Evolutionary conservation across 202 grass and related monocot genomes (phyloP).

Genomic region (Saccharum hybrid): DNA sequence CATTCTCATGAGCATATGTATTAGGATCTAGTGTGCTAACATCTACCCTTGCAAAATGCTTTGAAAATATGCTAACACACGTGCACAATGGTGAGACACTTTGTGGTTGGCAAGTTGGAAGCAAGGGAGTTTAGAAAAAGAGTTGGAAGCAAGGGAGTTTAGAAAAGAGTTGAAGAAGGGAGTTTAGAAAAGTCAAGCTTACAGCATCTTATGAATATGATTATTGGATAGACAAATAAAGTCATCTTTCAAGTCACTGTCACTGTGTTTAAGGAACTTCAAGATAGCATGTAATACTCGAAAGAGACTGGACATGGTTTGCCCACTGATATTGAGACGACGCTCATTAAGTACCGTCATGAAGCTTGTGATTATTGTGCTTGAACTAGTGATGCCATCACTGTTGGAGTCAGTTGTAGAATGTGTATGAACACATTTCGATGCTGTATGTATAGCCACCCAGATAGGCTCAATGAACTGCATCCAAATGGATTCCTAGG

Average conservation of each 20-base stretch:
- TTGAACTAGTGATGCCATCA: conserved; percentile 30
- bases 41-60: too few species aligned
- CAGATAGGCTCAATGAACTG: conserved; percentile 72
- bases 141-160: too few species aligned
- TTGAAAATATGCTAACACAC: too few species aligned
- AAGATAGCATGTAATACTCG: conserved; percentile 61
- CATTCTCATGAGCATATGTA: too few species aligned
- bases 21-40: too few species aligned
- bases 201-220: conserved; percentile 66
- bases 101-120: too few species aligned
- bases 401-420: conserved; percentile 36
- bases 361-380: conserved; percentile 52
- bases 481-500: conserved; percentile 65
- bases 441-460: conserved; percentile 53
- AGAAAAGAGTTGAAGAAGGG: too few species aligned
- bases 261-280: conserved; percentile 71
- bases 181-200: too few species aligned
- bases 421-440: conserved; percentile 33
- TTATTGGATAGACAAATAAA: conserved; percentile 57
- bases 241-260: conserved; percentile 55
- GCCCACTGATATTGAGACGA: conserved; percentile 33
- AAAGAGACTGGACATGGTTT: conserved; percentile 63
- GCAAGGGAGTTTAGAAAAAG: too few species aligned
- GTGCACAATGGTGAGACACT: too few species aligned
- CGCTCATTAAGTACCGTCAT: conserved; percentile 52